Percentiles rank a stretch among this genome's conserved stretches.
Evolutionary conservation across 192 early-diverging fungal species (phyloP).

Genomic region (Linnemannia hyalina): DNA sequence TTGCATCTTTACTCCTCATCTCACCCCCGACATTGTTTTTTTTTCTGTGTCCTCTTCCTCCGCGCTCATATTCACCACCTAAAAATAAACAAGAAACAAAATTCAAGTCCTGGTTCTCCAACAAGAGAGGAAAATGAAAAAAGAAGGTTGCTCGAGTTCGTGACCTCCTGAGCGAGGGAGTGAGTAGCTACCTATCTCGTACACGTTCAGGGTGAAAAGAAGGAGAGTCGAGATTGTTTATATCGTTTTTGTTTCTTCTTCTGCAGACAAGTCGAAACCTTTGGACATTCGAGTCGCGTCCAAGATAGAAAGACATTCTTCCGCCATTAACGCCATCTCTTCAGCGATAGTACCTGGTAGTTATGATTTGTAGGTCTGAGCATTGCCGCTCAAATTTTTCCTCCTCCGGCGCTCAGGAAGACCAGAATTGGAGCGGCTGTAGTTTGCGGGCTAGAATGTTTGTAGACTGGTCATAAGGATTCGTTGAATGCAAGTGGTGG

Average conservation of each 20-base stretch:
- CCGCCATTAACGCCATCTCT: no score
- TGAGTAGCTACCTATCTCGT: no score
- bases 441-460: background rate
- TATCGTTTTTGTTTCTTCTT: no score
- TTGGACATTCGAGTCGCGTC: no score
- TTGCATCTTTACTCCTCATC: background rate
- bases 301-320: no score
- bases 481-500: background rate
- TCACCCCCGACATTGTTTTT: background rate
- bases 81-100: conserved; percentile 3
- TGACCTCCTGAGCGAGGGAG: no score
- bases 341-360: no score
- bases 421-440: background rate
- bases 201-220: no score
- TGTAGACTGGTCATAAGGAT: background rate
- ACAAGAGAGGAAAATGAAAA: background rate
- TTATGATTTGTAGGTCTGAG: no score
- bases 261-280: no score
- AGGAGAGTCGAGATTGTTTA: no score
- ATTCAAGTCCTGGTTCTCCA: background rate
- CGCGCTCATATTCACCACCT: background rate
- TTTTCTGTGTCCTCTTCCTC: background rate
- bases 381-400: background rate
- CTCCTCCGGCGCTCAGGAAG: background rate
- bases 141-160: background rate